Evolutionary conservation across 2,329 filamentous ascomycete genomes (phyloP).

Genomic region (Fusarium cicatricum): DNA sequence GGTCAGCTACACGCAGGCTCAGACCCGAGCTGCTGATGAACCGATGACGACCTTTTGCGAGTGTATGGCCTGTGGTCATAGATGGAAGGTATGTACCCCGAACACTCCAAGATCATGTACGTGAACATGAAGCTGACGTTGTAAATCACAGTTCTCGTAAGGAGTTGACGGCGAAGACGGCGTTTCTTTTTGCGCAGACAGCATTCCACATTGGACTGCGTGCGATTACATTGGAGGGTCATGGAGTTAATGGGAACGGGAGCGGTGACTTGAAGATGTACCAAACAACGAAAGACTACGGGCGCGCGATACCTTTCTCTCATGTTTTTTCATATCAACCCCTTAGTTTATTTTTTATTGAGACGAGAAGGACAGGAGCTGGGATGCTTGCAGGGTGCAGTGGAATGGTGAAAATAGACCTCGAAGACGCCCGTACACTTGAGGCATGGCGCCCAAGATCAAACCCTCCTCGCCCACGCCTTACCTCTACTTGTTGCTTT

Average conservation of each 20-base stretch:
- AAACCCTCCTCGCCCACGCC: neutral
- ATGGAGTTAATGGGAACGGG: conserved; percentile 39
- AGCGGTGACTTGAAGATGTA: conserved; percentile 39
- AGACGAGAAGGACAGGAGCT: conserved; percentile 1
- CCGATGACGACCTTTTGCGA: conserved; percentile 84
- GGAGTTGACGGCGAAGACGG: conserved; percentile 13
- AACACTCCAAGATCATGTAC: neutral
- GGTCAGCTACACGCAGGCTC: conserved; percentile 95
- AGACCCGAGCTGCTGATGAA: conserved; percentile 95
- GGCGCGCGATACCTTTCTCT: conserved; percentile 36
- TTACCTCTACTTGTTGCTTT: conserved; percentile 3
- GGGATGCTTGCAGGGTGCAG: neutral
- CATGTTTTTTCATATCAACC: conserved; percentile 23
- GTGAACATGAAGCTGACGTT: conserved; percentile 13
- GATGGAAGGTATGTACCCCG: conserved; percentile 71
- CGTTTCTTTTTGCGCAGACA: conserved; percentile 32
- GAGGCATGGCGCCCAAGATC: neutral
- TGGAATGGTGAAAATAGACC: conserved; percentile 11
- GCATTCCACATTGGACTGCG: conserved; percentile 16
- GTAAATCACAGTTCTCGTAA: conserved; percentile 35
- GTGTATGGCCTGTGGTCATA: conserved; percentile 73
- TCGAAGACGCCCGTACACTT: neutral
- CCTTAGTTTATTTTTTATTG: conserved; percentile 9
- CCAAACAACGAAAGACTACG: conserved; percentile 33
- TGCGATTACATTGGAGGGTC: conserved; percentile 20